A percentile compares a stretch with the other conserved stretches of the same genome.
These are phyloP conservation scores for Xylaria castorea DNA, from an alignment of 495 filamentous ascomycete species.

Conservation along the genomic window DNA sequence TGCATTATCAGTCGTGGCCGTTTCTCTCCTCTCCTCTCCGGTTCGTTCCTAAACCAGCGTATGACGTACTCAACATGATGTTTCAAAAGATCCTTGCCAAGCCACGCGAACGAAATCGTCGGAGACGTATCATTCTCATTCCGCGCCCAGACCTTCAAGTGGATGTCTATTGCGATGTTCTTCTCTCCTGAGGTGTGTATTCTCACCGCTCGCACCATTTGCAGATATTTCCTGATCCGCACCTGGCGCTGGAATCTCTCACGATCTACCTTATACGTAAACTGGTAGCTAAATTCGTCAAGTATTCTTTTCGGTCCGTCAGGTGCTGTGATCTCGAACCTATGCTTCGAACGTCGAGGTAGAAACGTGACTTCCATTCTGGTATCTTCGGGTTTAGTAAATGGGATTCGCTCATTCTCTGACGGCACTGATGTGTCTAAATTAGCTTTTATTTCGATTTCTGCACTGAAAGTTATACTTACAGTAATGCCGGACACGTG, in stretches of 20 bases:
- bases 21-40: slow-evolving; percentile 31
- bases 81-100: slow-evolving; percentile 6
- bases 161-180: slow-evolving; percentile 27
- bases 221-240: slow-evolving; percentile 23
- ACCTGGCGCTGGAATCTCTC: slow-evolving; percentile 31
- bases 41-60: slow-evolving; percentile 35
- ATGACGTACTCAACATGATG: slow-evolving; percentile 33
- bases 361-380: slow-evolving; percentile 20
- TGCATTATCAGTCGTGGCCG: slow-evolving; percentile 27
- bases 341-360: slow-evolving; percentile 22
- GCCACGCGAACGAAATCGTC: slow-evolving; percentile 35
- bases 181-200: slow-evolving; percentile 26
- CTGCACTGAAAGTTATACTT: background rate
- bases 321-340: slow-evolving; percentile 25
- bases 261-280: slow-evolving; percentile 28
- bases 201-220: slow-evolving; percentile 28
- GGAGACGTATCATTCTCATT: slow-evolving; percentile 27
- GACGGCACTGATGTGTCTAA: slow-evolving; percentile 23
- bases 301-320: background rate
- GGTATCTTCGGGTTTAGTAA: slow-evolving; percentile 31
- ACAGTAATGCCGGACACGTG: slow-evolving; percentile 8
- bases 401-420: slow-evolving; percentile 25
- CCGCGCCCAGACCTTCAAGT: slow-evolving; percentile 34
- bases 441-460: background rate
- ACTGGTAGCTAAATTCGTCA: slow-evolving; percentile 28